These are phyloP conservation scores for Leccinum pallidistipes DNA, from an alignment of 1,284 basidiomycete species.

Conservation along the genomic window DNA sequence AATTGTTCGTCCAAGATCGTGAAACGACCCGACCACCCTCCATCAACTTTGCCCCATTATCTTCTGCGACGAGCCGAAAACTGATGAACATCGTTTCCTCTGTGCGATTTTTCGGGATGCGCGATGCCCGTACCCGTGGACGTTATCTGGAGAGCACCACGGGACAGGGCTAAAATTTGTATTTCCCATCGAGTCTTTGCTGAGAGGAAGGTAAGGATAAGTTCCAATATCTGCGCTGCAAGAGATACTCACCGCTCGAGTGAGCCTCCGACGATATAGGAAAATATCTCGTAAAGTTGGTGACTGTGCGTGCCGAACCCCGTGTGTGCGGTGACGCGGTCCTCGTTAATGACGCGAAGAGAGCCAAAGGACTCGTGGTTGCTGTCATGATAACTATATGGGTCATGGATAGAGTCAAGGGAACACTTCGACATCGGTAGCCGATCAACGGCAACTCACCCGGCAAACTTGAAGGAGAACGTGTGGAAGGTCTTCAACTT, in stretches of 20 bases:
- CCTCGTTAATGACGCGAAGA: constrained; percentile 86
- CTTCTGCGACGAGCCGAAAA: too few species aligned
- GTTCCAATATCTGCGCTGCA: background rate
- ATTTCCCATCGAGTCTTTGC: constrained; percentile 89
- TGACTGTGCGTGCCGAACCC: constrained; percentile 91
- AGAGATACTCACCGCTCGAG: constrained; percentile 65
- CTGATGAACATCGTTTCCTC: constrained; percentile 63
- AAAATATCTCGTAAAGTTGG: constrained; percentile 90
- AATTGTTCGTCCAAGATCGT: too few species aligned
- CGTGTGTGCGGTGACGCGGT: constrained; percentile 73
- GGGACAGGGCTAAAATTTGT: constrained; percentile 72
- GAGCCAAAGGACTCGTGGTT: constrained; percentile 58
- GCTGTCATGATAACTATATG: constrained; percentile 59
- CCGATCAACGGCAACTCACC: constrained; percentile 35
- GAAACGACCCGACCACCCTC: too few species aligned
- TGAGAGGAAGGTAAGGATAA: constrained; percentile 26
- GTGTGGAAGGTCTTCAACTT: constrained; percentile 84
- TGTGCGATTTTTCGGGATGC: constrained; percentile 76
- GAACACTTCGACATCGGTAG: background rate
- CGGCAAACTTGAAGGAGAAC: constrained; percentile 67
- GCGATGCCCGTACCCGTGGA: constrained; percentile 86
- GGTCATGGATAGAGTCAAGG: background rate
- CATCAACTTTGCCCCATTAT: too few species aligned
- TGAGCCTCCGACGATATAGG: constrained; percentile 75
- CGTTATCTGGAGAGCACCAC: constrained; percentile 90